phyloP scores from a whole-genome alignment of 2,329 filamentous ascomycete genomes.

The Tothia fuscella region DNA sequence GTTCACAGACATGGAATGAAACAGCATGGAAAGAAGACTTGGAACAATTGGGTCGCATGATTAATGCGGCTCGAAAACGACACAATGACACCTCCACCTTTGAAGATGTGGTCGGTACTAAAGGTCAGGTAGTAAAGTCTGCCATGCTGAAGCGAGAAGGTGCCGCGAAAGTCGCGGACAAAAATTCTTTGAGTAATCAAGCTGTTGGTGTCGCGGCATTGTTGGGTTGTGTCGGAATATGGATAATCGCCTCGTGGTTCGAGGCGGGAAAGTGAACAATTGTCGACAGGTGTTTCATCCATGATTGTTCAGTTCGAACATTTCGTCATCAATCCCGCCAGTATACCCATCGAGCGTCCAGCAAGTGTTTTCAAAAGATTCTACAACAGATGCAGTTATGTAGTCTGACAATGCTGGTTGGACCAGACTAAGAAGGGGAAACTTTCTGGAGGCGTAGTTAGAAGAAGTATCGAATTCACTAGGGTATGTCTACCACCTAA shows the following conservation, averaged over 20 bases:
- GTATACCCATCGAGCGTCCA: too few relatives aligned
- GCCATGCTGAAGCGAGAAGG: slow-evolving; percentile 12
- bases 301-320: too few relatives aligned
- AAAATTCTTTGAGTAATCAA: slow-evolving; percentile 29
- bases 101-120: slow-evolving; percentile 12
- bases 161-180: slow-evolving; percentile 20
- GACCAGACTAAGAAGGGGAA: too few relatives aligned
- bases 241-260: slow-evolving; percentile 28
- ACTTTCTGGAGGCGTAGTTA: too few relatives aligned
- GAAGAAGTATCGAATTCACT: too few relatives aligned
- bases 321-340: too few relatives aligned
- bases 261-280: slow-evolving; percentile 15
- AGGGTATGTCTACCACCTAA: too few relatives aligned
- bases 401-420: too few relatives aligned
- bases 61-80: slow-evolving; percentile 39
- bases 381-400: too few relatives aligned
- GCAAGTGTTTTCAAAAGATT: too few relatives aligned
- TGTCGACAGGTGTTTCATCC: too few relatives aligned
- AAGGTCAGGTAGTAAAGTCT: slow-evolving; percentile 11
- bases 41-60: slow-evolving; percentile 52
- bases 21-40: slow-evolving; percentile 55
- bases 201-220: slow-evolving; percentile 27
- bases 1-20: slow-evolving; percentile 32
- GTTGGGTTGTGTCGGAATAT: slow-evolving; percentile 27
- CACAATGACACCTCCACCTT: slow-evolving; percentile 20